Percentiles rank a stretch among this genome's conserved stretches.
Conservation (phyloP, 371 early-diverging fungal species). For the Zychaea mexicana region DNA sequence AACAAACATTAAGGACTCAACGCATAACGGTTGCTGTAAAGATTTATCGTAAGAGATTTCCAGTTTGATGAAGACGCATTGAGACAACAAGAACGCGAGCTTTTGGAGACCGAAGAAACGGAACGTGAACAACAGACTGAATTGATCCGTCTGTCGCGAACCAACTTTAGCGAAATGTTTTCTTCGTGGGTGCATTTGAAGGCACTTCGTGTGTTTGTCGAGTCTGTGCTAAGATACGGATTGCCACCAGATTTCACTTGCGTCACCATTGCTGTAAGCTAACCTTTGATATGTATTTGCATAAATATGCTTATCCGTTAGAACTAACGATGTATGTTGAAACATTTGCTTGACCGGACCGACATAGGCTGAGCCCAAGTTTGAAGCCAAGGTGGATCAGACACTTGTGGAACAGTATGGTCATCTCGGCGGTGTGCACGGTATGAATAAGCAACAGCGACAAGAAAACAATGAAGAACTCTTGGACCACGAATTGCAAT, state of each 20-base stretch:
- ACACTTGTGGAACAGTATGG: constrained; percentile 69
- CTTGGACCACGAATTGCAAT: constrained; percentile 78
- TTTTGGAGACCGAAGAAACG: constrained; percentile 68
- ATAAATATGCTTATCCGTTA: background rate
- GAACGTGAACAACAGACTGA: constrained; percentile 78
- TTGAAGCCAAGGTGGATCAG: constrained; percentile 75
- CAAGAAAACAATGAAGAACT: constrained; percentile 54
- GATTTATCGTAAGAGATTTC: constrained; percentile 91
- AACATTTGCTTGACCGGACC: too few relatives aligned
- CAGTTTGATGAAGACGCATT: constrained; percentile 83
- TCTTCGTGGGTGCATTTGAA: constrained; percentile 92
- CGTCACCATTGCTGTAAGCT: constrained; percentile 66
- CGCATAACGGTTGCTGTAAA: too few relatives aligned
- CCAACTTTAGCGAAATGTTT: constrained; percentile 92
- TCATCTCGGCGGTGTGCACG: constrained; percentile 59
- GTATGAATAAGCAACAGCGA: constrained; percentile 24
- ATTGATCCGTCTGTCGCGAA: constrained; percentile 81
- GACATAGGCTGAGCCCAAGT: constrained; percentile 69
- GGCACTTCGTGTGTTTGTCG: constrained; percentile 90
- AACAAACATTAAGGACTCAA: too few relatives aligned
- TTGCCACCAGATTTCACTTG: constrained; percentile 93
- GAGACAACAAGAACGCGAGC: constrained; percentile 71
- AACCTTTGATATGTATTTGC: constrained; percentile 10
- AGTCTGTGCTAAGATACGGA: constrained; percentile 94
- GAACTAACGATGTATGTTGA: too few relatives aligned